Conservation (phyloP, 2,329 filamentous ascomycete species). For the Cyanodermella asteris region DNA sequence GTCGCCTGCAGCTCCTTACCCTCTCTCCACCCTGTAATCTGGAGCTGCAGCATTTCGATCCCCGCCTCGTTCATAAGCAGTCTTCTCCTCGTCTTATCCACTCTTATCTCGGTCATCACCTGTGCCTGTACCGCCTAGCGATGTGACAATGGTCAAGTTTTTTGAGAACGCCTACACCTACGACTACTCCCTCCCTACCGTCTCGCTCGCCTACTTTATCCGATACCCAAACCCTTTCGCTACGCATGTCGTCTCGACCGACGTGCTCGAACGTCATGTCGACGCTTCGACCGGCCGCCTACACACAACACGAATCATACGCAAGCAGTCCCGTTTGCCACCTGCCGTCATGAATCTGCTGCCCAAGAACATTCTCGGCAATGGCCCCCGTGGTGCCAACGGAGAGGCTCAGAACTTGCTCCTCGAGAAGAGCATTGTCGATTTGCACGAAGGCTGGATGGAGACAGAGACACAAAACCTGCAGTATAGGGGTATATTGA, state of each 20-base stretch:
- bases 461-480: constrained; percentile 41
- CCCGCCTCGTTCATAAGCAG: too few relatives aligned
- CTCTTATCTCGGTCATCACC: too few relatives aligned
- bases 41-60: too few relatives aligned
- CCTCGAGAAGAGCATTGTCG: constrained; percentile 39
- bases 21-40: too few relatives aligned
- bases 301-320: constrained; percentile 37
- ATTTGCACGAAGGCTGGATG: constrained; percentile 43
- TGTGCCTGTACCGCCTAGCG: too few relatives aligned
- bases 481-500: constrained; percentile 43
- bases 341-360: constrained; percentile 37
- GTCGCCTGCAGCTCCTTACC: too few relatives aligned
- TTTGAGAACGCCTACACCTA: constrained; percentile 35
- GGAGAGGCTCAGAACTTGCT: constrained; percentile 40
- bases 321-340: constrained; percentile 42
- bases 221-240: constrained; percentile 47
- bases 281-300: constrained; percentile 36
- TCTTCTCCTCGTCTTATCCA: too few relatives aligned
- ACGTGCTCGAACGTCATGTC: constrained; percentile 41
- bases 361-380: constrained; percentile 35
- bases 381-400: constrained; percentile 26
- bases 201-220: constrained; percentile 44
- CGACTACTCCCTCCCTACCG: constrained; percentile 42
- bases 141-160: constrained; percentile 25
- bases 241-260: constrained; percentile 41